A percentile compares a stretch with the other conserved stretches of the same genome.
Conservation (phyloP, 163 green algal genomes). For the Chloroidium sp. region DNA sequence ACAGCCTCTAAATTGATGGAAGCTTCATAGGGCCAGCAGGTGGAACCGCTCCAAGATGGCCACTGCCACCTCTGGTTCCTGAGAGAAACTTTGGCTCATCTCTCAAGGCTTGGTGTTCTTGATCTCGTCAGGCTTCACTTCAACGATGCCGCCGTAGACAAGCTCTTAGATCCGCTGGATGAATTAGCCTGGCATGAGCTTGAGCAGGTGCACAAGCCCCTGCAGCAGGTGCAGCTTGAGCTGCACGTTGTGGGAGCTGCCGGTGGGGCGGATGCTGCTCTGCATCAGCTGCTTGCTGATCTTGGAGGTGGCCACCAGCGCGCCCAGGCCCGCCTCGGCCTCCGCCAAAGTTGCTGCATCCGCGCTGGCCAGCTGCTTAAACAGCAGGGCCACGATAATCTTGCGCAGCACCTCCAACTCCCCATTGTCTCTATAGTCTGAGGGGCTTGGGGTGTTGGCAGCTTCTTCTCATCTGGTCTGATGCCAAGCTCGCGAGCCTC, state of each 20-base stretch:
- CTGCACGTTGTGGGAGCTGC: conserved; percentile 70
- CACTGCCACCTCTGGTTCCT: conserved; percentile 41
- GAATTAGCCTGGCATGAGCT: conserved; percentile 79
- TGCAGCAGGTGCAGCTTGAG: conserved; percentile 77
- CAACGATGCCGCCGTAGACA: conserved; percentile 83
- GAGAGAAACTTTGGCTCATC: conserved; percentile 13
- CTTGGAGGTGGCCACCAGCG: conserved; percentile 24
- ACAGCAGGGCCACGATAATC: conserved; percentile 63
- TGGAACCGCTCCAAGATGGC: conserved; percentile 94
- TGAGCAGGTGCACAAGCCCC: conserved; percentile 58
- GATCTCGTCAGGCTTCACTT: conserved; percentile 65
- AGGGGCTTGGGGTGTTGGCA: too few relatives aligned
- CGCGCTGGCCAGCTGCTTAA: conserved; percentile 48
- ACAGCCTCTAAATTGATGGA: conserved; percentile 77
- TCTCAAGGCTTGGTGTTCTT: conserved; percentile 33
- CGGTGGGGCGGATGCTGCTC: conserved; percentile 65
- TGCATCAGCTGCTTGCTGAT: conserved; percentile 45
- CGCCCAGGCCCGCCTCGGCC: conserved; percentile 26
- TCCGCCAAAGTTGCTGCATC: conserved; percentile 22
- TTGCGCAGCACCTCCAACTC: conserved; percentile 35
- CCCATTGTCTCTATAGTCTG: background rate
- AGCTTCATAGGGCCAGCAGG: conserved; percentile 66
- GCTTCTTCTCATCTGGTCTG: too few relatives aligned
- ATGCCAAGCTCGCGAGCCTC: too few relatives aligned
- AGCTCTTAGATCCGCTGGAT: conserved; percentile 91